phyloP scores from a whole-genome alignment of 495 filamentous ascomycete species.

The Aspergillus leporis region DNA sequence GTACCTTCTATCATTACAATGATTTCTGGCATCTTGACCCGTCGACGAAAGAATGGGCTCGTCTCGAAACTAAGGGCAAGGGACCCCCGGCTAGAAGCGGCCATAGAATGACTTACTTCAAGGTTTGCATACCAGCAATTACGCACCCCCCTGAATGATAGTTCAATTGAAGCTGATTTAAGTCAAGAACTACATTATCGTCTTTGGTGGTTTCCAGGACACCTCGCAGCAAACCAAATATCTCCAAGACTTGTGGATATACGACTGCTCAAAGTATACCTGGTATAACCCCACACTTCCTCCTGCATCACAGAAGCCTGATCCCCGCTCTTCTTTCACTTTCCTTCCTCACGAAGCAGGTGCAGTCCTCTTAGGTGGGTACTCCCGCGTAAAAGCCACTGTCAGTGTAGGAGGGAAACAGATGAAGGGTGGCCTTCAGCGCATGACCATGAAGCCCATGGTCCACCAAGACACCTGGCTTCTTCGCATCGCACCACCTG shows the following conservation, averaged over 20 bases:
- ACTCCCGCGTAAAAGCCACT: conserved; percentile 80
- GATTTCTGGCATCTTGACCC: conserved; percentile 95
- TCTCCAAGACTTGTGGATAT: conserved; percentile 69
- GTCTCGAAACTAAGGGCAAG: conserved; percentile 84
- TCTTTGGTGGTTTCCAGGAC: conserved; percentile 91
- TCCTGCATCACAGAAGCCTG: conserved; percentile 77
- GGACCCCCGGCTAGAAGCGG: conserved; percentile 87
- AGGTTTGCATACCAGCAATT: conserved; percentile 43
- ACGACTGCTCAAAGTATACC: conserved; percentile 67
- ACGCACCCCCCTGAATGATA: neutral
- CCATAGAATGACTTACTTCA: conserved; percentile 93
- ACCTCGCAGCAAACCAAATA: conserved; percentile 93
- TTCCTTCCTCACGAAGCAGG: conserved; percentile 87
- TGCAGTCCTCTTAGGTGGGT: conserved; percentile 88
- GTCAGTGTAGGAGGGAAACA: conserved; percentile 51
- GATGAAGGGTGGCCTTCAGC: conserved; percentile 61
- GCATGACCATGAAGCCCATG: conserved; percentile 75
- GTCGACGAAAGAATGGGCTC: conserved; percentile 79
- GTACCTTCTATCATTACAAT: conserved; percentile 98
- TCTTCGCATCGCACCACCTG: conserved; percentile 74
- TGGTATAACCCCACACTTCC: conserved; percentile 76
- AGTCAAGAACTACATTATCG: conserved; percentile 63
- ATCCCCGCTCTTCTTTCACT: conserved; percentile 86
- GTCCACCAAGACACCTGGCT: conserved; percentile 96
- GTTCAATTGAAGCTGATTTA: conserved; percentile 9